phyloP scores from a whole-genome alignment of 2,329 filamentous ascomycete species.

The Coniochaeta sp. region DNA sequence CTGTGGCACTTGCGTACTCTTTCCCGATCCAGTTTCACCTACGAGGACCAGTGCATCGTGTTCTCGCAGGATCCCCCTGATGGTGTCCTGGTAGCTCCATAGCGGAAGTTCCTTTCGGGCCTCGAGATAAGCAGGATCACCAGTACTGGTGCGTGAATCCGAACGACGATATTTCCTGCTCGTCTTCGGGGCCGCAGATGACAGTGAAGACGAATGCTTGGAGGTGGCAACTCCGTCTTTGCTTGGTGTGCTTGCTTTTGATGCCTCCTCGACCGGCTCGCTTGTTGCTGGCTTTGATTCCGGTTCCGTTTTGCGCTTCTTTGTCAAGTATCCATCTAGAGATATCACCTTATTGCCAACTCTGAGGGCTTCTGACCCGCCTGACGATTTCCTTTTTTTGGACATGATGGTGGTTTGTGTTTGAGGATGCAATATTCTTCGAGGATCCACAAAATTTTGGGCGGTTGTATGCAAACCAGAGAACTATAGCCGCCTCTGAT shows the following conservation, averaged over 20 bases:
- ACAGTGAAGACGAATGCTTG: neutral
- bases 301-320: constrained; percentile 16
- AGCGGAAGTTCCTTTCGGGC: constrained; percentile 69
- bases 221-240: neutral
- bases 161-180: neutral
- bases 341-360: constrained; percentile 42
- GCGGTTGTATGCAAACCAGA: no score
- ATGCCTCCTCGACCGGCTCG: neutral
- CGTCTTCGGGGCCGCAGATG: neutral
- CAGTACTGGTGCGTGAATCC: neutral
- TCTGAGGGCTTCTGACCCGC: constrained; percentile 31
- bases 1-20: constrained; percentile 93
- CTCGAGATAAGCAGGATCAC: constrained; percentile 26
- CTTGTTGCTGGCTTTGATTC: constrained; percentile 6
- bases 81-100: constrained; percentile 65
- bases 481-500: no score
- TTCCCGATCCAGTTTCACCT: constrained; percentile 93
- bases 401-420: constrained; percentile 11
- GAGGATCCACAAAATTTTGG: no score
- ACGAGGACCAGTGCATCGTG: constrained; percentile 77
- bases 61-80: constrained; percentile 54
- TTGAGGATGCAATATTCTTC: no score
- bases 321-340: constrained; percentile 39
- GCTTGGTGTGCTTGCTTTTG: neutral
- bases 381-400: constrained; percentile 26